Evolutionary conservation across 2,329 filamentous ascomycete genomes (phyloP).

Genomic region (Talaromyces sp.): DNA sequence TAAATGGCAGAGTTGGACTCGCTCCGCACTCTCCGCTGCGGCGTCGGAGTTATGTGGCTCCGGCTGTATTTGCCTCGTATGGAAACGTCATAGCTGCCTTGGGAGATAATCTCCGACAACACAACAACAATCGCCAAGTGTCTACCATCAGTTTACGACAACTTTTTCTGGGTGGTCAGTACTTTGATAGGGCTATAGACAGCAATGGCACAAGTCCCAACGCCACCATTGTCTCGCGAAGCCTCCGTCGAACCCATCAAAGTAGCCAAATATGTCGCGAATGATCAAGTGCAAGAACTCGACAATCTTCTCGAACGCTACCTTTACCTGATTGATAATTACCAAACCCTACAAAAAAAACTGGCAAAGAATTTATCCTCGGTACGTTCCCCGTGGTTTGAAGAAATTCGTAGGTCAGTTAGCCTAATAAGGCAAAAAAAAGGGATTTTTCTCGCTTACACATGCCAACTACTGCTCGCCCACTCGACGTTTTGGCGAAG

Average conservation of each 20-base stretch:
- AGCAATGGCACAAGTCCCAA: constrained; percentile 28
- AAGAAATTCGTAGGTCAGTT: background rate
- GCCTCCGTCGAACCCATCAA: constrained; percentile 22
- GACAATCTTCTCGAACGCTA: constrained; percentile 39
- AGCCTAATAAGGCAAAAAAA: constrained; percentile 6
- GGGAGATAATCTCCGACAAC: background rate
- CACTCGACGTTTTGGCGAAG: constrained; percentile 41
- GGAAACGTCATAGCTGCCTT: constrained; percentile 5
- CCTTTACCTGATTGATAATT: constrained; percentile 37
- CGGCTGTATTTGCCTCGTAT: constrained; percentile 5
- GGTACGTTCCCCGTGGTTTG: constrained; percentile 21
- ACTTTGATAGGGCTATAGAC: background rate
- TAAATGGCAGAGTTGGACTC: constrained; percentile 2
- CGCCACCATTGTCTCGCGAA: constrained; percentile 28
- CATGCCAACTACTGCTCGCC: constrained; percentile 44
- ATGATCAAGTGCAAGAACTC: constrained; percentile 28
- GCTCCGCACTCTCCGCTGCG: background rate
- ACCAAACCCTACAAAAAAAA: constrained; percentile 35
- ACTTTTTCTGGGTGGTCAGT: background rate
- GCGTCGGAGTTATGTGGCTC: constrained; percentile 9
- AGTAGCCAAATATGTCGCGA: constrained; percentile 13
- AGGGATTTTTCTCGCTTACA: constrained; percentile 45
- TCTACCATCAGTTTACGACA: background rate
- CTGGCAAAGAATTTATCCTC: constrained; percentile 34
- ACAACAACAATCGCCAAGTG: background rate